Evolutionary conservation across 352 stramenopile genomes (phyloP).

Genomic region (Pythium phragmiticola): DNA sequence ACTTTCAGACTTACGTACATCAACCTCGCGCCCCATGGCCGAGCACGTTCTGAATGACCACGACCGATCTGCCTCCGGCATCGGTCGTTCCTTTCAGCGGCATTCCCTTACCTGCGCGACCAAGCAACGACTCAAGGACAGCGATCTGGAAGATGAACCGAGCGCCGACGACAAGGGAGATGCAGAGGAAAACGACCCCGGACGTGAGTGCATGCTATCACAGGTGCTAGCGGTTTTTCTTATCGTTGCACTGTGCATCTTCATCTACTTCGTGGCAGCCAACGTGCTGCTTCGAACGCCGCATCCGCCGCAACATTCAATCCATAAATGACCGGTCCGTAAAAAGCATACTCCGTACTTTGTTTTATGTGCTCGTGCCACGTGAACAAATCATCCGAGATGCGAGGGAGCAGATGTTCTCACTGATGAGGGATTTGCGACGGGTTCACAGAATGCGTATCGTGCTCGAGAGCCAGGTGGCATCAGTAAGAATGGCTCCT

Average conservation of each 20-base stretch:
- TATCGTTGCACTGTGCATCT: constrained; percentile 37
- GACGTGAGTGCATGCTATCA: constrained; percentile 45
- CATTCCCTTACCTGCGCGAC: not conserved
- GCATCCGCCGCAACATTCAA: not conserved
- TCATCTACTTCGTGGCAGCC: constrained; percentile 49
- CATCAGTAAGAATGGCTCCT: not conserved
- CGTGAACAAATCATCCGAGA: not conserved
- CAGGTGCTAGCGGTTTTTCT: constrained; percentile 41
- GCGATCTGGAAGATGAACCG: not conserved
- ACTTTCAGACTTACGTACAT: too few species aligned
- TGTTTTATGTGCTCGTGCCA: too few species aligned
- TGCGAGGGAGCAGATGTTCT: constrained; percentile 28
- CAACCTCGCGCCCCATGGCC: too few species aligned
- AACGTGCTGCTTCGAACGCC: constrained; percentile 19
- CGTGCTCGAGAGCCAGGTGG: constrained; percentile 12
- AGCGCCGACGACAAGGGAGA: constrained; percentile 11
- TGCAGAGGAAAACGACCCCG: constrained; percentile 19
- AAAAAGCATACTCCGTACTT: constrained; percentile 1
- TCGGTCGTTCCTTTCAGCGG: not conserved
- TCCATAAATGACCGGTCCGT: constrained; percentile 21
- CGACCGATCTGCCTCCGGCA: not conserved
- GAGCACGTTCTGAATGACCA: too few species aligned
- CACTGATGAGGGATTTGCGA: not conserved
- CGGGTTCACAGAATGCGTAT: too few species aligned
- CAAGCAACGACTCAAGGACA: not conserved